Base-by-base conservation (phyloP, 805 yeast genomes). In the Komagataella phaffii region DNA sequence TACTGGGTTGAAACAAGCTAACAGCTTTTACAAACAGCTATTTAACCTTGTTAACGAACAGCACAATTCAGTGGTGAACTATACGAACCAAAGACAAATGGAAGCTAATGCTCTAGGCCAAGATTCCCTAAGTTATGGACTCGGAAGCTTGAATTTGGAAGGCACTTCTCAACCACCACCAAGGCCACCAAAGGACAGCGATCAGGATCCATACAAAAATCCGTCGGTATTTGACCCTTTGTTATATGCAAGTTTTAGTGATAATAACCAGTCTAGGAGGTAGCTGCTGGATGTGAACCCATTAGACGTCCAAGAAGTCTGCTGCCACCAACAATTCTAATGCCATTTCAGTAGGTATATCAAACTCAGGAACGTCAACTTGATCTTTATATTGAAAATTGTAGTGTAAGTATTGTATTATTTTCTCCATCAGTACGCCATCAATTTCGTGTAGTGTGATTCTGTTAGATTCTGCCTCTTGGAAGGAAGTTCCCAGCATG, bases 271-370 rank as follows among this genome's bases (percentile, higher is more conserved):
- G 50, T 24, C 58, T 53, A 53, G 45, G 46, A 48, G 43, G 30
- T 47, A 30, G 6, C 12, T 21, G 10, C 14, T 18, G 3, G 24
- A 21, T 24, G 49, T 46, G 17, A 14, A 12, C 46, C 18, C 50
- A 17, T 14, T 21, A 24, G 24, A 45, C 82, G 58, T 87, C 91
- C 58, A 88, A 68, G 63, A 79, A 91, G 63, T 93, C 99, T 1
- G 98, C 96, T 23, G 96, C 96, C 44, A 93, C 91, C 47, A 93
- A 67, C 57, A 91, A 69, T 62, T 93, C 98, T 55, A 91, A 70
- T 0, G 98, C 96, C 79, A 91, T 77, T 57, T 88, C 97, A 0
- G 97, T 90, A 1, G 98, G 96, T 2, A 93, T 80, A 44, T 85
- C 85, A 65, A 93, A 93, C 52, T 86, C 93, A 0, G 96, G 96